Evolutionary conservation across 768 basidiomycete genomes (phyloP).

Genomic region (Xanthoconium stramineum): DNA sequence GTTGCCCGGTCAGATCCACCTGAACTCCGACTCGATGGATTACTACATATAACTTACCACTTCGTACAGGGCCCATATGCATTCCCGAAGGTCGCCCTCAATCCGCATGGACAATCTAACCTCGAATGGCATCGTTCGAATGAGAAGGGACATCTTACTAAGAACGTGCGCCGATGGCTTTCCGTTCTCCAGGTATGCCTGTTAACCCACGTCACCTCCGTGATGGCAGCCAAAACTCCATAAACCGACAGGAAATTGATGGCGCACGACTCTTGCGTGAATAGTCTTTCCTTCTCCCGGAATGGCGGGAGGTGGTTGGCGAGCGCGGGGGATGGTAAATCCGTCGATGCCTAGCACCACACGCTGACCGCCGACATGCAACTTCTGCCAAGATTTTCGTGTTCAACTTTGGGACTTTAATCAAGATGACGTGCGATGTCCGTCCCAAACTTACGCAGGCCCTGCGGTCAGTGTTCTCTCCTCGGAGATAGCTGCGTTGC

Average conservation of each 20-base stretch:
- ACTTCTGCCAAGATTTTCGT: conserved; percentile 41
- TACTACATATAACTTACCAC: not conserved
- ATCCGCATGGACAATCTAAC: conserved; percentile 21
- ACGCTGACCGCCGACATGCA: conserved; percentile 11
- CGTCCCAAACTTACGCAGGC: conserved; percentile 44
- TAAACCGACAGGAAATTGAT: conserved; percentile 28
- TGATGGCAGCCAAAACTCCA: conserved; percentile 2
- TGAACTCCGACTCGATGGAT: conserved; percentile 14
- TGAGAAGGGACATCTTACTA: conserved; percentile 15
- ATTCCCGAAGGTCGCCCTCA: conserved; percentile 7
- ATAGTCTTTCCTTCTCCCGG: conserved; percentile 60
- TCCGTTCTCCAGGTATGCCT: conserved; percentile 33
- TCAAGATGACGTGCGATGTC: conserved; percentile 47
- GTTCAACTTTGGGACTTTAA: conserved; percentile 67
- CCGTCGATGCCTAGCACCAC: conserved; percentile 5
- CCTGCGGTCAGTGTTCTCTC: conserved; percentile 34
- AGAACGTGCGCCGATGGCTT: conserved; percentile 28
- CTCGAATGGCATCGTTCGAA: conserved; percentile 24
- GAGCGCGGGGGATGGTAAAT: conserved; percentile 67
- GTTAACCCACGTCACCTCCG: not conserved
- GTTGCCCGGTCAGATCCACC: not conserved
- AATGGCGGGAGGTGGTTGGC: conserved; percentile 59
- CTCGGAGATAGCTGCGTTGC: conserved; percentile 25
- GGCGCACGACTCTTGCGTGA: conserved; percentile 62
- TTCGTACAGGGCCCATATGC: conserved; percentile 10